phyloP scores from a whole-genome alignment of 2,329 filamentous ascomycete species.

The Botrytis deweyae region DNA sequence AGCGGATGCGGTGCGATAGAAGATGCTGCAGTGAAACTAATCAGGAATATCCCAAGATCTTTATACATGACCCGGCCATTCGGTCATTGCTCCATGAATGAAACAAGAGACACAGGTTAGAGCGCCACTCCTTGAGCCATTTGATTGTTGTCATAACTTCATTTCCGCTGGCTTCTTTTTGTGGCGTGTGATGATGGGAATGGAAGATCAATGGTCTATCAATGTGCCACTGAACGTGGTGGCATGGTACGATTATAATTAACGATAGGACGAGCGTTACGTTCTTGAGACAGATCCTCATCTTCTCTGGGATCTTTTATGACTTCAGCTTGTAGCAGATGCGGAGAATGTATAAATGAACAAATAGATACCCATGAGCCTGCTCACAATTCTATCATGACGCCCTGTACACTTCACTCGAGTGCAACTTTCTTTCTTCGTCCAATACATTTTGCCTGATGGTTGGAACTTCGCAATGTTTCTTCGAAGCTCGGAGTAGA shows the following conservation, averaged over 20 bases:
- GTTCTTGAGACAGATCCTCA: neutral
- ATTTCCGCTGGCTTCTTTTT: neutral
- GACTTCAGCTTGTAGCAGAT: neutral
- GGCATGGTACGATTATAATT: neutral
- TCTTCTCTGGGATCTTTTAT: neutral
- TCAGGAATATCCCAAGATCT: neutral
- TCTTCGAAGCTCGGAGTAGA: neutral
- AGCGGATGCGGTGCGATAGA: neutral
- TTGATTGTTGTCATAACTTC: neutral
- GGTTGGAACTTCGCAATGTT: neutral
- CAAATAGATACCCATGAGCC: neutral
- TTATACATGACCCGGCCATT: neutral
- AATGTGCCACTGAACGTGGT: neutral
- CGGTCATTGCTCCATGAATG: neutral
- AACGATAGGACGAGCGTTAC: neutral
- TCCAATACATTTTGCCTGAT: neutral
- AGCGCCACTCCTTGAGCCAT: neutral
- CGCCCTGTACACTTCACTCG: neutral
- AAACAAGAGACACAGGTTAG: neutral
- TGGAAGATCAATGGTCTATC: neutral
- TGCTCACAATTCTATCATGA: neutral
- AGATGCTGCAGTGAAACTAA: conserved; percentile 8
- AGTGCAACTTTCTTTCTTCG: neutral
- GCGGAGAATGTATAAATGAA: neutral
- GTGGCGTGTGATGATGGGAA: neutral